Conservation (phyloP, 805 yeast genomes). For the Barnettozyma pratensis region DNA sequence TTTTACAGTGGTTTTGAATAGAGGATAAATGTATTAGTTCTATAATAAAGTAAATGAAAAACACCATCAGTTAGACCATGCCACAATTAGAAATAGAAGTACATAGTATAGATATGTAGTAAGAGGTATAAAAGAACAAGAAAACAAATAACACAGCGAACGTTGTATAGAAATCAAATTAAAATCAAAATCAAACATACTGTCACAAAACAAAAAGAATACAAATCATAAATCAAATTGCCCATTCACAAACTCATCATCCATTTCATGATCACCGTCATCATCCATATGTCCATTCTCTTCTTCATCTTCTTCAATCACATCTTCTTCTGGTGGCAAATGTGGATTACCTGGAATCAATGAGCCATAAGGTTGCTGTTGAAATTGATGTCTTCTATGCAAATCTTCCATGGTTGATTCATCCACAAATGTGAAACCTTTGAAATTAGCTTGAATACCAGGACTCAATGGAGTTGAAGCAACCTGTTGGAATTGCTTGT, state of each 20-base stretch:
- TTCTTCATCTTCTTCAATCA: conserved; percentile 62
- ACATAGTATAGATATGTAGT: too few relatives aligned
- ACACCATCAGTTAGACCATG: too few relatives aligned
- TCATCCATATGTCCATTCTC: conserved; percentile 41
- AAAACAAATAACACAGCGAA: too few relatives aligned
- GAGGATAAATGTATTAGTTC: too few relatives aligned
- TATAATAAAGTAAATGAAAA: too few relatives aligned
- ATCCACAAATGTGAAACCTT: conserved; percentile 95
- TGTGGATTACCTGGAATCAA: conserved; percentile 77
- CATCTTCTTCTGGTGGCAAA: conserved; percentile 79
- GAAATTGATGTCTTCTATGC: conserved; percentile 31
- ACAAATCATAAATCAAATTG: conserved; percentile 65
- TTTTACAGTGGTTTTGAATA: too few relatives aligned
- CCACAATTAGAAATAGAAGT: too few relatives aligned
- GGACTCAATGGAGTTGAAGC: conserved; percentile 80
- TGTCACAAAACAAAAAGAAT: background rate
- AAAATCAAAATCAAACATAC: too few relatives aligned
- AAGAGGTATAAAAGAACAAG: too few relatives aligned
- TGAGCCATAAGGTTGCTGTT: conserved; percentile 49
- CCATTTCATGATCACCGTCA: conserved; percentile 55
- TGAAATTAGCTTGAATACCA: conserved; percentile 92
- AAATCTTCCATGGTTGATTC: conserved; percentile 90
- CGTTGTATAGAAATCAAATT: too few relatives aligned
- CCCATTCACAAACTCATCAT: conserved; percentile 84
- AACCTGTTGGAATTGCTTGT: conserved; percentile 52